Base-by-base conservation (phyloP, 768 basidiomycete species). In the Mrakia frigida region DNA sequence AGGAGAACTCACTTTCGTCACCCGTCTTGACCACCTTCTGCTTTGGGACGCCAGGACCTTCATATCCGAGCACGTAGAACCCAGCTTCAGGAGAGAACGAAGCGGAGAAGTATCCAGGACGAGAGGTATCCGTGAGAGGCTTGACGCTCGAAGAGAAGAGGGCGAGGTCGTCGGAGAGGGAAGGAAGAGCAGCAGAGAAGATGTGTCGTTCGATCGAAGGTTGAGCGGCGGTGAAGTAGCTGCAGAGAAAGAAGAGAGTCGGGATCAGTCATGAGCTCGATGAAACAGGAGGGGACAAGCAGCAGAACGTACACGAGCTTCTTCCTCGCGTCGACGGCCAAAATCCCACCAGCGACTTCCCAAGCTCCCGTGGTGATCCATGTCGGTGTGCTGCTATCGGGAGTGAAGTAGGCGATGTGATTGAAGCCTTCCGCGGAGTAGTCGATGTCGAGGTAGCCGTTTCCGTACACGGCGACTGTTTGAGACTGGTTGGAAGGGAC, bases 401-500 rank as follows among this genome's bases (percentile, higher is more conserved):
- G 88, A 9, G 93, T 90, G 86, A 95, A 99, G 43, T 94, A 87
- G 0, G 96, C 97, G 80, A 99, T 89, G 81, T 98, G 96, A 79
- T 92, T 90, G 85, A 87, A 98, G 0, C 97, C 97, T 6, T 91
- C 89, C 35, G 85, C 80, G 41, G 87, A 89, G 13, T 96, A 93
- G 6, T 95, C 88, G 78, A 99, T 87, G 82, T 99, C 97, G 69
- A 99, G 87, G 83, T 98, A 99, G 23, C 91, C 92, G 37, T 41
- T 37, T 1, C 25, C 39, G 67, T 53, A 77, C 5, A 71, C 25
- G 35, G 18, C 60, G 25, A 65, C 41, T 3, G 43, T 59, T 53
- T 77, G 76, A 10, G 52, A n/a, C 74, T 74, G 60, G 33, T 14
- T 3, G 53, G 18, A 35, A 13, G 10, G 5, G 39, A 21, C 16